These are phyloP conservation scores for Passiflora organensis DNA, from an alignment of 345 rosid species.

Conservation along the genomic window DNA sequence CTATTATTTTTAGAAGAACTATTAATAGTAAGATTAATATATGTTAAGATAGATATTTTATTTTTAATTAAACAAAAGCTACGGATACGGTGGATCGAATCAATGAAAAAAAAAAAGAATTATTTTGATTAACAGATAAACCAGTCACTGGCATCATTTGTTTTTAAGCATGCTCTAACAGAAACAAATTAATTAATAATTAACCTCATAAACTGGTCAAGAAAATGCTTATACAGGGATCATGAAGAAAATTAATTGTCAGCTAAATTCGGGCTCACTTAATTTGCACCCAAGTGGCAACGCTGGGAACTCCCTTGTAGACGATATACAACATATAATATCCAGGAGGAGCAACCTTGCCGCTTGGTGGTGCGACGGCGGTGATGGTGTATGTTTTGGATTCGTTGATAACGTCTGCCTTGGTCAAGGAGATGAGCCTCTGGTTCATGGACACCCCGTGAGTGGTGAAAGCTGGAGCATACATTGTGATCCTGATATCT, in stretches of 20 bases:
- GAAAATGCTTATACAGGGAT: too few species aligned
- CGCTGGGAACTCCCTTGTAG: conserved; percentile 49
- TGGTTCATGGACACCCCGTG: conserved; percentile 67
- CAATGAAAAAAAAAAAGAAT: too few species aligned
- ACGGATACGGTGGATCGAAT: too few species aligned
- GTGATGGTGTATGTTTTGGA: conserved; percentile 18
- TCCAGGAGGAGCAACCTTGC: conserved; percentile 52
- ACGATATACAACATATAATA: conserved; percentile 50
- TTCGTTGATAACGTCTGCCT: conserved; percentile 9
- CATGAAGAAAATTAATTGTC: background rate
- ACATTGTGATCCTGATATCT: conserved; percentile 38
- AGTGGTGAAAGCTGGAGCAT: conserved; percentile 65
- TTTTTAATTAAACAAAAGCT: too few species aligned
- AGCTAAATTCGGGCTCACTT: conserved; percentile 13
- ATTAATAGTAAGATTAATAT: too few species aligned
- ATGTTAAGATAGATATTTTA: too few species aligned
- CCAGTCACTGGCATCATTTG: too few species aligned
- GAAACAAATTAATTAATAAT: too few species aligned
- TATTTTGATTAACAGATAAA: too few species aligned
- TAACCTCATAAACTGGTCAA: too few species aligned
- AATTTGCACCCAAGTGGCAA: conserved; percentile 47
- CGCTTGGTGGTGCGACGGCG: conserved; percentile 33
- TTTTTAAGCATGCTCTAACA: too few species aligned
- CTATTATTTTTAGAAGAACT: too few species aligned
- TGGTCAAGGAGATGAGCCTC: conserved; percentile 39